Evolutionary conservation across 345 rosid genomes (phyloP), one percentile per base, ranked within the genome.

Genomic region (Acer negundo): DNA sequence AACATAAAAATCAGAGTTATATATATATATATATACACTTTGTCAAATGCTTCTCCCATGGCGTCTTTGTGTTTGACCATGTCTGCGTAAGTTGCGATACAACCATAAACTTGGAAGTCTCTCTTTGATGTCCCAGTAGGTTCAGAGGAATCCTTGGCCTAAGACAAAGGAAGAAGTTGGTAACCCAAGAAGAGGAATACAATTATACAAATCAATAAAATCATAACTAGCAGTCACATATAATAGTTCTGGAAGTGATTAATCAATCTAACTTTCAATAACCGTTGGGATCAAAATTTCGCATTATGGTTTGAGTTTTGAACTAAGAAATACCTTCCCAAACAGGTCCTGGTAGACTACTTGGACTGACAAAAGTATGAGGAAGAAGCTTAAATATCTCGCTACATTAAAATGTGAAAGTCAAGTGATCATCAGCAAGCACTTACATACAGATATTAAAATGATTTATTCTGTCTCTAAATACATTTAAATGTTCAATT

Each of bases 381-480:
- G 99, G 97, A 86, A 93, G 98, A 80, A 95, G 93, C 85, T 90
- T 93, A 86, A 93, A 95, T 66, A 95, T 92, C 86, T 93, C 98
- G 88, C 99, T 95, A 79, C 56, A 35, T 13, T 49, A 49, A 15
- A 49, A 53, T 16, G 28, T 51, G 62, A 10, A 70, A 8, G 9
- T 70, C 46, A 12, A 23, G 35, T 24, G 22, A 46, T 46, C 49
- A 46, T 46, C 49, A 9, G 13, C 56, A 69, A 47, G 58, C 42
- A 24, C n/a, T 24, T 16, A 17, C 7, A 53, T 16, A 17, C 7
- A 53, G 58, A 12, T 49, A 49, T 53, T 53, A 16, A 53, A 53
- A 53, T 16, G 6, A 53, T 24, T 51, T n/a, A 6, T 1, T 31
- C 10, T 2, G 9, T 3, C 68, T 64, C 11, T 28, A 31, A 9